Conservation (phyloP, 805 yeast genomes). For the Spathaspora sp. region DNA sequence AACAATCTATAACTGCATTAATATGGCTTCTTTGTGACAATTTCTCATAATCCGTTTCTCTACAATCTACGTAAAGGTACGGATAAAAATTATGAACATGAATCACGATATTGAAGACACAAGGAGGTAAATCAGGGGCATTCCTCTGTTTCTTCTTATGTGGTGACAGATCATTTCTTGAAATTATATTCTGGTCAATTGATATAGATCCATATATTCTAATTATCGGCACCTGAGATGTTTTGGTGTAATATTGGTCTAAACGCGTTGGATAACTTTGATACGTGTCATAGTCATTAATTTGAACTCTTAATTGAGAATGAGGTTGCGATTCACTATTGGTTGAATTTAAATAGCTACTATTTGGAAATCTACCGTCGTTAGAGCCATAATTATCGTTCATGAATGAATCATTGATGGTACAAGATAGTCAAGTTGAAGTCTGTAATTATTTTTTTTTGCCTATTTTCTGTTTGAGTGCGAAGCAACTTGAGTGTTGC, state of each 20-base stretch:
- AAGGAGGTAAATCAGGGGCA: conserved; percentile 4
- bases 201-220: conserved; percentile 72
- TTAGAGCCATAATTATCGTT: background rate
- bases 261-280: conserved; percentile 51
- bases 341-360: background rate
- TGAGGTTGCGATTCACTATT: background rate
- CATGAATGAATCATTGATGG: background rate
- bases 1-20: conserved; percentile 30
- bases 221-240: conserved; percentile 64
- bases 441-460: background rate
- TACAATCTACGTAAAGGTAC: conserved; percentile 66
- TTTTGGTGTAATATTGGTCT: conserved; percentile 42
- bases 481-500: background rate
- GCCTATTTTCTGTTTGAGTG: background rate
- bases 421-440: background rate
- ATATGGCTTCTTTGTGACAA: conserved; percentile 15
- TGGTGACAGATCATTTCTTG: conserved; percentile 14
- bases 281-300: conserved; percentile 65
- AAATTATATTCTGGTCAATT: conserved; percentile 49
- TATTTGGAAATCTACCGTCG: background rate
- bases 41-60: conserved; percentile 28
- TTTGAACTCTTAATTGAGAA: conserved; percentile 40
- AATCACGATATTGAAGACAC: conserved; percentile 33
- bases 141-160: conserved; percentile 3
- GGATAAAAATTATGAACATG: conserved; percentile 88